Evolutionary conservation across 2,329 filamentous ascomycete species (phyloP), one percentile per base, ranked within the genome.

Genomic region (Trichoderma sp.): DNA sequence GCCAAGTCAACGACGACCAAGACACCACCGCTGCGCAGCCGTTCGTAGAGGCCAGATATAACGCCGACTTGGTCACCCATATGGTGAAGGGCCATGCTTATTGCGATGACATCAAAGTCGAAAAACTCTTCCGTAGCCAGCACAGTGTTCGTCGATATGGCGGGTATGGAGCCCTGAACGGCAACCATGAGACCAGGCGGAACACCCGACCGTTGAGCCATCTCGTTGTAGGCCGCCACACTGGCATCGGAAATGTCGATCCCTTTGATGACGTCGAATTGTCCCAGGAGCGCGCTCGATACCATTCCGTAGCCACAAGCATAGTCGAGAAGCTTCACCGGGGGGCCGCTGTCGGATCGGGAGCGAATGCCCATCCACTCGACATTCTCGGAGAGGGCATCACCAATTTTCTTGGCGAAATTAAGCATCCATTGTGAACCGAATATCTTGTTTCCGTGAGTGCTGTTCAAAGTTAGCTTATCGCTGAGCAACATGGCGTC

Each of bases 31-130:
- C 53, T 61, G n/a, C 65, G 55, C 4, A 68, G 17, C 6, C 65
- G 64, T 30, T 67, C 50, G 36, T 58, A 58, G 12, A 67, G 64
- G 3, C 64, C 34, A 4, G 64, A 67, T n/a, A 67, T 17, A 32
- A 58, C 23, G 15, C 53, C 64, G 4, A 4, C 32, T 7, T n/a
- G 34, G 17, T 67, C 64, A 15, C 59, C 65, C 28, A 68, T 68
- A 8, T 68, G 65, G 15, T 68, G 65, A 26, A 68, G 65, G 3
- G 65, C 55, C 65, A 68, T 68, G 12, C 65, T 59, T 6, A 68
- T 61, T n/a, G 36, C 55, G 17, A 68, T 61, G 0, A 61, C 13
- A 47, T 68, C 65, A n/a, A 68, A 68, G 9, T 68, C 34, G 20
- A 50, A 68, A 17, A 59, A 68, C 6, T 68, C 65, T 23, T 68